A percentile compares a stretch with the other conserved stretches of the same genome.
Conservation (phyloP, 2,329 filamentous ascomycete species). For the Acrocalymma vagum region DNA sequence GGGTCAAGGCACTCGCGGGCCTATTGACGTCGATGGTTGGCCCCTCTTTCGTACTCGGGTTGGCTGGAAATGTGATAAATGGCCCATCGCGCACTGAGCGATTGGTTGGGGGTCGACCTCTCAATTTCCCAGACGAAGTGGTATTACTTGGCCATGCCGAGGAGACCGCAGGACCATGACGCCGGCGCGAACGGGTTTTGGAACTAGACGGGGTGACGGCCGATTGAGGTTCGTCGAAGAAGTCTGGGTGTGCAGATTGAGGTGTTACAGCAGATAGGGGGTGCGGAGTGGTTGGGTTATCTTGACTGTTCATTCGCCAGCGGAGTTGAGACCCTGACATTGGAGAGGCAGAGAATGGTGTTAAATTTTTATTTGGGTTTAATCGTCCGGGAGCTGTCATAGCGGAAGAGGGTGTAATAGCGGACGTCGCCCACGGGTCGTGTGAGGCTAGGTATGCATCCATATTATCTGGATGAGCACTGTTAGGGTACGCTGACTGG, state of each 20-base stretch:
- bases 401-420: slow-evolving; percentile 48
- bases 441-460: slow-evolving; percentile 51
- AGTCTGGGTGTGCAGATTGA: slow-evolving; percentile 58
- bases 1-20: slow-evolving; percentile 51
- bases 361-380: slow-evolving; percentile 41
- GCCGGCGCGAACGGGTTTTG: slow-evolving; percentile 63
- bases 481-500: slow-evolving; percentile 61
- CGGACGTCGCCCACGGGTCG: slow-evolving; percentile 57
- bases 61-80: slow-evolving; percentile 74
- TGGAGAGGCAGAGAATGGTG: slow-evolving; percentile 54
- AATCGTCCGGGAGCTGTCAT: slow-evolving; percentile 44
- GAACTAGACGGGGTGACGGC: slow-evolving; percentile 71
- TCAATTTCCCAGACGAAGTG: slow-evolving; percentile 71
- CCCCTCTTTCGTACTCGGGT: slow-evolving; percentile 59
- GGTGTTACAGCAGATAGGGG: slow-evolving; percentile 82
- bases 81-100: slow-evolving; percentile 71
- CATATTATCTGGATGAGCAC: slow-evolving; percentile 64
- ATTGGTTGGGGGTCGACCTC: slow-evolving; percentile 82
- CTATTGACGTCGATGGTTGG: slow-evolving; percentile 56
- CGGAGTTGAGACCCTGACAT: slow-evolving; percentile 52
- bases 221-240: slow-evolving; percentile 72
- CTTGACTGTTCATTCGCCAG: slow-evolving; percentile 63
- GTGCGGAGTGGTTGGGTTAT: slow-evolving; percentile 73
- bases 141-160: slow-evolving; percentile 84
- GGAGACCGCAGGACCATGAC: slow-evolving; percentile 86